Evolutionary conservation across 2,329 filamentous ascomycete species (phyloP), one percentile per base, ranked within the genome.

Genomic region (Teratosphaeriaceae sp.): DNA sequence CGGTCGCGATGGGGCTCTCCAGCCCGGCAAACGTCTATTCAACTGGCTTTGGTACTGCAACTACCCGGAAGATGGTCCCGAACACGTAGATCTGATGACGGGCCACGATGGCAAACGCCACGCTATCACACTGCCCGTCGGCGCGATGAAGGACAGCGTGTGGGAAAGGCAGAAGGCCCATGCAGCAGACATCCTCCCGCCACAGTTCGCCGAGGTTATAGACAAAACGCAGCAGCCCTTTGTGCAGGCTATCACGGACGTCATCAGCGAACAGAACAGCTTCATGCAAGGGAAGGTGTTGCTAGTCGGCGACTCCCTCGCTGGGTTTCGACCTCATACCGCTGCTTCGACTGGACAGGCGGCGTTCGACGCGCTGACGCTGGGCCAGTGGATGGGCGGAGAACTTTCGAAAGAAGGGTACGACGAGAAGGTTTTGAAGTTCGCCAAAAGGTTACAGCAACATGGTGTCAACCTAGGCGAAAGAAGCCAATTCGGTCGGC

Each of bases 31-130:
- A 20, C 63, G 69, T 9, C 62, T 70, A 3, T 59, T 73, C 48
- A 74, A 73, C 44, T 72, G 64, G 47, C 66, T 74, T 1, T 72
- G 68, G 61, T 75, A 74, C 55, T 63, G 56, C 40, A 69, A 72
- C 48, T 60, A 67, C 20, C 47, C 57, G 0, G 62, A 68, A n/a
- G 59, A 54, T 5, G 65, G 65, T 1, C 29, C 54, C 2, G 67
- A 68, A 16, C 60, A 70, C 19, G 52, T 55, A 7, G 63, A 66
- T 1, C 50, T 71, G 6, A 68, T 74, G 60, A 74, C 70, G 2
- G 70, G 72, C 44, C 46, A 57, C 2, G 50, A 68, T 18, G 68
- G 67, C 9, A 53, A 56, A 24, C 49, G 53, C 2, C 69, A 72
- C 49, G 56, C 55, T 22, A 65, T 68, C 37, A 73, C 70, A 0